Evolutionary conservation across 2,329 filamentous ascomycete genomes (phyloP), one percentile per base, ranked within the genome.

Genomic region (Anthostomella pinea): DNA sequence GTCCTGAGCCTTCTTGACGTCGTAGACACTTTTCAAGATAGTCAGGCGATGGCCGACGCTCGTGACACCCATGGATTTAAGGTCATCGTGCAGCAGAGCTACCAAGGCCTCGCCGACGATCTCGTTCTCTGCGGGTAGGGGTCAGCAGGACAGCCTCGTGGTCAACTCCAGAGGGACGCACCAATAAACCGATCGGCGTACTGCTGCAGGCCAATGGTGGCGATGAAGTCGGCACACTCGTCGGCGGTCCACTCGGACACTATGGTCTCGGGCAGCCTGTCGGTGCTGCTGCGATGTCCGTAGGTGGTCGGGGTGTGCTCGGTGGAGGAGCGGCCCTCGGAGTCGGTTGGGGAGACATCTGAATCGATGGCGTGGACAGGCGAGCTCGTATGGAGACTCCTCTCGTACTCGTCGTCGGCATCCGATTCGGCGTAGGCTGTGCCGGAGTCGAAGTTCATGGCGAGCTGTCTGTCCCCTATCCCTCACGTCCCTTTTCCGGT

Each of bases 21-120:
- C 90, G 67, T 96, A 97, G 36, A 97, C 89, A 54, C 83, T 90
- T 68, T 96, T 97, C 40, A 98, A 75, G 39, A 98, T 94, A 15
- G 89, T 95, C 54, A 98, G 73, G 42, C 93, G 83, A 67, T 98
- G 93, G 25, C 93, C 93, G 30, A 96, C 88, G 66, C 91, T 97
- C 46, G 74, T 72, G 48, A 98, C 86, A 30, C 90, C 90, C 82
- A 97, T 91, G 59, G 94, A 88, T 65, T 94, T 95, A 53, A 98
- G 71, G 60, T 97, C 91, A 39, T 95, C 87, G 60, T 97, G 93
- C 46, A 86, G 84, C 46, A 98, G 69, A 25, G 87, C 87, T 39
- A 95, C 80, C 45, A 98, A 71, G 34, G 87, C 91, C 61, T 97
- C 89, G 48, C 93, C 93, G 23, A 90, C 84, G 52, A 98, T 94